Percentiles rank a stretch among this genome's conserved stretches.
Conservation (phyloP, 2,329 filamentous ascomycete genomes). For the Huntiella decipiens region DNA sequence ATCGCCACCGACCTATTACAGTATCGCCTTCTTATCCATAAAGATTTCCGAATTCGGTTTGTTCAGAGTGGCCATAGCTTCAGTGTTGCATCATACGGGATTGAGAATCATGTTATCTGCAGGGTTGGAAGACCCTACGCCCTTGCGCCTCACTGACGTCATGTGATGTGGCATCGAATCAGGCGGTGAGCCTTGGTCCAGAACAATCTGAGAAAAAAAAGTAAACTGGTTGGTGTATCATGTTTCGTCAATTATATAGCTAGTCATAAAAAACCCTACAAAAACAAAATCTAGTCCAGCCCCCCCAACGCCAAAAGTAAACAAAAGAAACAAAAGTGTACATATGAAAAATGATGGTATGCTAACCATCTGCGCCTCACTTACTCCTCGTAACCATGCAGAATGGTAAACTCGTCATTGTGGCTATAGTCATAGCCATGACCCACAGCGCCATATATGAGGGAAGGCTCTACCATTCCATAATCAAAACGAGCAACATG, state of each 20-base stretch:
- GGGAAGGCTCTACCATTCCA: conserved; percentile 14
- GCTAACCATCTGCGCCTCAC: no score
- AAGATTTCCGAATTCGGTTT: no score
- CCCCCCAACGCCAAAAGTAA: background rate
- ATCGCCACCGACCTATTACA: no score
- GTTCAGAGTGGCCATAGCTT: no score
- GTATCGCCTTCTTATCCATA: no score
- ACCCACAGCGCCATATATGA: no score
- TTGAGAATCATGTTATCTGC: no score
- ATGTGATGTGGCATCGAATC: no score
- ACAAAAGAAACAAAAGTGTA: conserved; percentile 1
- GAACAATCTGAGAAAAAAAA: background rate
- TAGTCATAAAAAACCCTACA: background rate
- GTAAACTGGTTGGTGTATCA: background rate
- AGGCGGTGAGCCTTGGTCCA: background rate
- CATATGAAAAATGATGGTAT: background rate
- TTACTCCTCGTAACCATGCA: background rate
- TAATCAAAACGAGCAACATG: conserved; percentile 24
- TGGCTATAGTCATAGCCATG: no score
- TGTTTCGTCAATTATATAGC: background rate
- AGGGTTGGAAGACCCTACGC: no score
- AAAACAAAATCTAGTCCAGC: background rate
- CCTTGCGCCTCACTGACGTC: no score
- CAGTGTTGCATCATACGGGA: no score
- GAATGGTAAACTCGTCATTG: background rate